phyloP scores from a whole-genome alignment of 2,329 filamentous ascomycete species.

The Parastagonospora avenae region DNA sequence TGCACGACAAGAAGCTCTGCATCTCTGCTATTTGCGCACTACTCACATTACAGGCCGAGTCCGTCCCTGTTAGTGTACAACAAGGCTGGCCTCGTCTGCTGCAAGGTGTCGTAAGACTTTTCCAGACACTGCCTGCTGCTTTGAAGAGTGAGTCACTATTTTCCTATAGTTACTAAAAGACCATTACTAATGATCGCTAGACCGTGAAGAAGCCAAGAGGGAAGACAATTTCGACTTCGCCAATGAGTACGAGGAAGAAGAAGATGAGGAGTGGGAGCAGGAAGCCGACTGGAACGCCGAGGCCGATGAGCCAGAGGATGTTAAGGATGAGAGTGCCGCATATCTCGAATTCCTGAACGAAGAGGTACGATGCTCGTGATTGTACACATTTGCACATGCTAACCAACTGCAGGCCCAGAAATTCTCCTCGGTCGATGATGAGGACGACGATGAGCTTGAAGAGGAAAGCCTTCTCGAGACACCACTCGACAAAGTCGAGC shows the following conservation, averaged over 20 bases:
- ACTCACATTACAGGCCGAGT: conserved; percentile 76
- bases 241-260: conserved; percentile 75
- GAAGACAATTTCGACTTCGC: conserved; percentile 78
- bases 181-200: conserved; percentile 50
- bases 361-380: conserved; percentile 62
- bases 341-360: conserved; percentile 96
- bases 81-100: conserved; percentile 93
- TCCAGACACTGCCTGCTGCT: conserved; percentile 86
- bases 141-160: conserved; percentile 70
- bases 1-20: conserved; percentile 98
- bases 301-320: conserved; percentile 68
- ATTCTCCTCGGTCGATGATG: conserved; percentile 70
- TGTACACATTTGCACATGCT: conserved; percentile 22
- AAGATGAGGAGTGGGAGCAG: conserved; percentile 80
- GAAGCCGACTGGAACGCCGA: conserved; percentile 72
- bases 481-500: conserved; percentile 92
- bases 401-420: conserved; percentile 70
- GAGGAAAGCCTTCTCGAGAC: conserved; percentile 93
- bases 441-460: conserved; percentile 88
- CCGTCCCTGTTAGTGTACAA: conserved; percentile 90
- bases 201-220: conserved; percentile 88
- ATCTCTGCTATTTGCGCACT: conserved; percentile 91
- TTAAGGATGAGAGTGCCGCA: conserved; percentile 87
- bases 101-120: conserved; percentile 85
- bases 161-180: background rate